Percentiles rank a stretch among this genome's conserved stretches.
phyloP scores from a whole-genome alignment of 2,329 filamentous ascomycete species.

The Fusarium sp. region DNA sequence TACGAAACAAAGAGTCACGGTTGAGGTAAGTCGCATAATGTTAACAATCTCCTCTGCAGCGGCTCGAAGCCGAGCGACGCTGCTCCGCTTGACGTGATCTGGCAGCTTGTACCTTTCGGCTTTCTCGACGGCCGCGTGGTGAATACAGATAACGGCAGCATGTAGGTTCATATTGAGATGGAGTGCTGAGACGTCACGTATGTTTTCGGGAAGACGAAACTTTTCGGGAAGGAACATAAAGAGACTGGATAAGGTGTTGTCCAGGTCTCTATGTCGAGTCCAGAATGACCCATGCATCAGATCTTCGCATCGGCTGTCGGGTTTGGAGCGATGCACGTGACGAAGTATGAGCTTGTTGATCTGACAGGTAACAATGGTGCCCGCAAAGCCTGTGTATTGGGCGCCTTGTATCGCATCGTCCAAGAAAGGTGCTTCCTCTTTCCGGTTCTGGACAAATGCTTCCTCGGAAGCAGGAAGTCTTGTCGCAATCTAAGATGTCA shows the following conservation, averaged over 20 bases:
- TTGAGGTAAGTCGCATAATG: slow-evolving; percentile 82
- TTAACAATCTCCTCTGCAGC: slow-evolving; percentile 87
- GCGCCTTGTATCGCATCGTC: slow-evolving; percentile 72
- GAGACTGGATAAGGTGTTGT: slow-evolving; percentile 81
- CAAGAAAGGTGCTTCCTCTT: slow-evolving; percentile 72
- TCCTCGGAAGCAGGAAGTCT: slow-evolving; percentile 85
- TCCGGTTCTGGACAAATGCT: slow-evolving; percentile 74
- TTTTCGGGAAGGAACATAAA: slow-evolving; percentile 82
- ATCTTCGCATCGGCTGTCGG: slow-evolving; percentile 79
- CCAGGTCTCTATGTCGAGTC: slow-evolving; percentile 84
- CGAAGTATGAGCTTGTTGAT: slow-evolving; percentile 85
- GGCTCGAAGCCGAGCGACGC: slow-evolving; percentile 78
- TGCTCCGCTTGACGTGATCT: slow-evolving; percentile 73
- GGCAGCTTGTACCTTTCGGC: slow-evolving; percentile 78
- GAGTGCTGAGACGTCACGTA: slow-evolving; percentile 77
- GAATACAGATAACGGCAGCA: slow-evolving; percentile 86
- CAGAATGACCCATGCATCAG: slow-evolving; percentile 82
- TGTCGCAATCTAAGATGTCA: slow-evolving; percentile 69
- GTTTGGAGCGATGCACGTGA: slow-evolving; percentile 79
- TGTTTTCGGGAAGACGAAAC: slow-evolving; percentile 76
- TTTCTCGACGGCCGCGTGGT: slow-evolving; percentile 88
- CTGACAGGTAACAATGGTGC: slow-evolving; percentile 78
- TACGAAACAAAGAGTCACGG: slow-evolving; percentile 75
- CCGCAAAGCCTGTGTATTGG: slow-evolving; percentile 77
- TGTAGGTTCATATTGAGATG: slow-evolving; percentile 92